Percentiles rank a stretch among this genome's conserved stretches.
Conservation (phyloP, 2,329 filamentous ascomycete genomes). For the Elsinoe necatrix region DNA sequence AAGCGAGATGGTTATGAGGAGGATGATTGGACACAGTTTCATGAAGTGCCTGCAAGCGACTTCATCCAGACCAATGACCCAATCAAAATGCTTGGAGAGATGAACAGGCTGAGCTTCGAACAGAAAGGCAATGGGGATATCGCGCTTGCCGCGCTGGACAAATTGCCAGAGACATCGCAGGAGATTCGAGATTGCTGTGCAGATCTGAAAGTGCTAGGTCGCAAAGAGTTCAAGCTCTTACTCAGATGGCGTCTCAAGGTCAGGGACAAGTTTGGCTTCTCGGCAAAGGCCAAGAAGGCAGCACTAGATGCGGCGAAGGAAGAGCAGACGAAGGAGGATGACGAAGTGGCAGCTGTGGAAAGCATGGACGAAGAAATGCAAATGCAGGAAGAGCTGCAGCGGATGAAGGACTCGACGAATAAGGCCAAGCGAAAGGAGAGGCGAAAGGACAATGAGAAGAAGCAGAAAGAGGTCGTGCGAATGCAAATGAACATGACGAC, state of each 20-base stretch:
- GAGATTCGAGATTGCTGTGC: conserved; percentile 71
- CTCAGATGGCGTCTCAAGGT: conserved; percentile 85
- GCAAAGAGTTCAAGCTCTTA: conserved; percentile 87
- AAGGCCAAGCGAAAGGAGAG: conserved; percentile 73
- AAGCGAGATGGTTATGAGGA: conserved; percentile 98
- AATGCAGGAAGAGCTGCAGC: conserved; percentile 79
- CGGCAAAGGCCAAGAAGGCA: conserved; percentile 21
- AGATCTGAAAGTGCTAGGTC: conserved; percentile 81
- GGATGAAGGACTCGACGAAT: conserved; percentile 69
- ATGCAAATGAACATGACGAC: conserved; percentile 97
- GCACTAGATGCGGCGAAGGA: conserved; percentile 31
- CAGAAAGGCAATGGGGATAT: conserved; percentile 70
- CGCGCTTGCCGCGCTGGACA: conserved; percentile 74
- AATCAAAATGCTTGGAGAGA: conserved; percentile 77
- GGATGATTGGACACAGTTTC: conserved; percentile 86
- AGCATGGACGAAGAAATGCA: conserved; percentile 91
- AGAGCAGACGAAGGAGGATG: conserved; percentile 36
- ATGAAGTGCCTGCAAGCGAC: conserved; percentile 78
- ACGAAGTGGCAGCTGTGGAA: conserved; percentile 69
- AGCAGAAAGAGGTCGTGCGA: conserved; percentile 87
- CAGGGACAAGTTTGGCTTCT: conserved; percentile 79
- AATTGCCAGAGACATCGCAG: conserved; percentile 74
- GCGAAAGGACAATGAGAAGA: conserved; percentile 83
- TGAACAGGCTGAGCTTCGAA: conserved; percentile 76
- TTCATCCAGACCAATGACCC: conserved; percentile 93